Conservation (phyloP, 2,329 filamentous ascomycete genomes). For the Macrophomina pseudophaseolina region DNA sequence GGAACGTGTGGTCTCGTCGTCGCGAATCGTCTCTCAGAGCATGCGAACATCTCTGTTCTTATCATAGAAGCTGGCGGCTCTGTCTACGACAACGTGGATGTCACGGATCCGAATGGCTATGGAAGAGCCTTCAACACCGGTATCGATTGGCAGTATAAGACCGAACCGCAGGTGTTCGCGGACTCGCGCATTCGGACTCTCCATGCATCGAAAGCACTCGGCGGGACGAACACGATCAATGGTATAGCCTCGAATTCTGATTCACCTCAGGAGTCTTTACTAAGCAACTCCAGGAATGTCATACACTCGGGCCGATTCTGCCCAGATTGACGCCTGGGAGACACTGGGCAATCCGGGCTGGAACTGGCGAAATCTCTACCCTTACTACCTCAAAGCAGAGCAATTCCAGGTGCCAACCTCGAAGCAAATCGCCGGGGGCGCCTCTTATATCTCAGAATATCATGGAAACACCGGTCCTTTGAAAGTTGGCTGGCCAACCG, state of each 20-base stretch:
- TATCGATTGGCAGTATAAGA: slow-evolving; percentile 50
- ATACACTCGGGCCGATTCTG: slow-evolving; percentile 40
- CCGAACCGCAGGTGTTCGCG: slow-evolving; percentile 45
- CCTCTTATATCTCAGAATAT: slow-evolving; percentile 31
- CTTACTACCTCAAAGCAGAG: slow-evolving; percentile 45
- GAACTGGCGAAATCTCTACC: slow-evolving; percentile 41
- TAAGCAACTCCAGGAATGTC: slow-evolving; percentile 36
- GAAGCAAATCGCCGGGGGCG: slow-evolving; percentile 34
- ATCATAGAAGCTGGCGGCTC: slow-evolving; percentile 34
- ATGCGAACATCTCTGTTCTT: slow-evolving; percentile 51
- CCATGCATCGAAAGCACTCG: slow-evolving; percentile 48
- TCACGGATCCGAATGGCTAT: slow-evolving; percentile 35
- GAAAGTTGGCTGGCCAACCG: slow-evolving; percentile 28
- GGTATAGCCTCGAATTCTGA: slow-evolving; percentile 30
- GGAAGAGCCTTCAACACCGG: slow-evolving; percentile 33
- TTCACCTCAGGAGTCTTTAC: background rate
- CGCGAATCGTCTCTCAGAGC: slow-evolving; percentile 59
- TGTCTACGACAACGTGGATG: slow-evolving; percentile 38
- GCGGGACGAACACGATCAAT: slow-evolving; percentile 52
- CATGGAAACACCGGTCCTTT: slow-evolving; percentile 37
- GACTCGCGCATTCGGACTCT: slow-evolving; percentile 30
- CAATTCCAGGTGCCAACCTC: slow-evolving; percentile 38
- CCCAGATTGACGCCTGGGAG: slow-evolving; percentile 48
- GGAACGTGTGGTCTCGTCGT: slow-evolving; percentile 55
- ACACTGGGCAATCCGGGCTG: slow-evolving; percentile 46